Evolutionary conservation across 257 asterid species (phyloP).

Genomic region (Gentiana straminea): DNA sequence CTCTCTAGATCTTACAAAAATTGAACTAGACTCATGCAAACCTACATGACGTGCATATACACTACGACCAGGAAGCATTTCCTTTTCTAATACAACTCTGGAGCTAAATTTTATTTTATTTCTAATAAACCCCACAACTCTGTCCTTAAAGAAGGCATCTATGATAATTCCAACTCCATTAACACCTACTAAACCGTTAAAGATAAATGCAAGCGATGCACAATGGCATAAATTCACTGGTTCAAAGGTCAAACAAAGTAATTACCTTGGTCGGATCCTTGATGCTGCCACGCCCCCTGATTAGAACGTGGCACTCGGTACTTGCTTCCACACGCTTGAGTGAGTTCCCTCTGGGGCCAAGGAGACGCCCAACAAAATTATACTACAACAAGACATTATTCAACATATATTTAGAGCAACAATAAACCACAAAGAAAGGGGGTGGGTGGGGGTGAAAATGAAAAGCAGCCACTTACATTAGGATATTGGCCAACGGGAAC

Average conservation of each 20-base stretch:
- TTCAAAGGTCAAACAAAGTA: not conserved
- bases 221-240: no score
- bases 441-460: not conserved
- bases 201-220: no score
- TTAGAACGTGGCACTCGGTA: conserved; percentile 92
- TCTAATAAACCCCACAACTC: no score
- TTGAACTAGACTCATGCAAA: no score
- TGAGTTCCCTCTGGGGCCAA: conserved; percentile 99
- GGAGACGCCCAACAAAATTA: conserved; percentile 97
- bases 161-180: no score
- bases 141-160: no score
- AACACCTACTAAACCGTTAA: no score
- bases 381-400: conserved; percentile 39
- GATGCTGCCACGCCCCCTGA: conserved; percentile 97
- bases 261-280: conserved; percentile 90
- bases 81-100: no score
- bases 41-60: no score
- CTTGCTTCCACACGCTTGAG: conserved; percentile 92
- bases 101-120: no score
- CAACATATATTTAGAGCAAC: conserved; percentile 3
- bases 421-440: conserved; percentile 8
- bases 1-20: no score
- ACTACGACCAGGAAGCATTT: no score
- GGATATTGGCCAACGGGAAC: conserved; percentile 93
- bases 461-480: conserved; percentile 29